A percentile compares a stretch with the other conserved stretches of the same genome.
These are phyloP conservation scores for Candida oleophila DNA, from an alignment of 805 yeast species.

Conservation along the genomic window DNA sequence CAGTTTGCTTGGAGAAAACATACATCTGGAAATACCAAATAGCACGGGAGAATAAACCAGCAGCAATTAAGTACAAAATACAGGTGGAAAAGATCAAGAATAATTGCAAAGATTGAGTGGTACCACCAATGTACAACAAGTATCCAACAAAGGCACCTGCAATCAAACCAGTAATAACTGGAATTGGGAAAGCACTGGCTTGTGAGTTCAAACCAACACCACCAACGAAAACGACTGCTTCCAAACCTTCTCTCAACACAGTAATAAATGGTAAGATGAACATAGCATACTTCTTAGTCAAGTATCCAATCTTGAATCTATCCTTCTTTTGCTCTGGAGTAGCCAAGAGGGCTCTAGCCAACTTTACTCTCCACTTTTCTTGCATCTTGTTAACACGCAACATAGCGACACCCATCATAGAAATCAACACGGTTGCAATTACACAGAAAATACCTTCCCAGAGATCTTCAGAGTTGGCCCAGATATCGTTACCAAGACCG, in stretches of 20 bases:
- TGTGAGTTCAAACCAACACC: constrained; percentile 73
- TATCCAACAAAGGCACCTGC: constrained; percentile 73
- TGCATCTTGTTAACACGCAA: constrained; percentile 90
- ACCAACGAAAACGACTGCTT: constrained; percentile 93
- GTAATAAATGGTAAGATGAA: constrained; percentile 87
- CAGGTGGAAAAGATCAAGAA: constrained; percentile 84
- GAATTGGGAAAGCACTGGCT: constrained; percentile 73
- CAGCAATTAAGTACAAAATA: constrained; percentile 79
- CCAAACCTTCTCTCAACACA: constrained; percentile 89
- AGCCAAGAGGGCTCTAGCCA: constrained; percentile 74
- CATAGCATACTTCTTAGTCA: constrained; percentile 69
- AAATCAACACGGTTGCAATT: constrained; percentile 81
- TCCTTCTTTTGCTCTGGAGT: constrained; percentile 48
- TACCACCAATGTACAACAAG: constrained; percentile 74
- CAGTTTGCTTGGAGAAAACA: constrained; percentile 59
- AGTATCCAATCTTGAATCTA: constrained; percentile 33
- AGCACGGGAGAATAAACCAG: constrained; percentile 89
- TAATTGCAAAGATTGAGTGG: constrained; percentile 71
- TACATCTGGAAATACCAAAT: constrained; percentile 82
- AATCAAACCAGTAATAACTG: constrained; percentile 80
- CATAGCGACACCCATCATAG: constrained; percentile 93
- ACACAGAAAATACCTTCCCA: constrained; percentile 95
- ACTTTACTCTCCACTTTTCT: constrained; percentile 91
- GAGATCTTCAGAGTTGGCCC: constrained; percentile 82
- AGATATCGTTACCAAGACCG: constrained; percentile 71